These are phyloP conservation scores for Termitomyces sp. DNA, from an alignment of 768 basidiomycete genomes.

Conservation along the genomic window DNA sequence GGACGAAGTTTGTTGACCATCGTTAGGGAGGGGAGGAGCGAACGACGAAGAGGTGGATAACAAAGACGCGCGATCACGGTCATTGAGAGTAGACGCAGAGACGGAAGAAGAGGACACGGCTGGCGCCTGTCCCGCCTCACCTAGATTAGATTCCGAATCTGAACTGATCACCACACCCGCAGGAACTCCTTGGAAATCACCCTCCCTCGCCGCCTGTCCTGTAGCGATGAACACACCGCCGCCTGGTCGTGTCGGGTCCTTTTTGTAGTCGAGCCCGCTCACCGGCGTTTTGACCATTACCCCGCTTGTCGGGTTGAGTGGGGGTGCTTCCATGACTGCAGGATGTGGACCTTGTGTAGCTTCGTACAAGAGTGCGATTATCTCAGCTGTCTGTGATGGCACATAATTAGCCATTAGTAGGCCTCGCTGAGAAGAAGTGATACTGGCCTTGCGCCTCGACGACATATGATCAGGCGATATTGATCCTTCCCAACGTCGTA, in stretches of 20 bases:
- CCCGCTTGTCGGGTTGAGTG: conserved; percentile 76
- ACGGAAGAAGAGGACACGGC: conserved; percentile 15
- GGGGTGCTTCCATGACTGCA: conserved; percentile 45
- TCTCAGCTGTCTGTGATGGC: conserved; percentile 74
- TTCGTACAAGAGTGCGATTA: conserved; percentile 86
- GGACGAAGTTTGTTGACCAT: not conserved
- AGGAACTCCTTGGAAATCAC: conserved; percentile 48
- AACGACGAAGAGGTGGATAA: conserved; percentile 29
- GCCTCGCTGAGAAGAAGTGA: conserved; percentile 11
- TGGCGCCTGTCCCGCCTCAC: conserved; percentile 20
- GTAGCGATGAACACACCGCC: conserved; percentile 79
- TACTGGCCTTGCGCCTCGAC: conserved; percentile 75
- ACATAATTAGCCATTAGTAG: not conserved
- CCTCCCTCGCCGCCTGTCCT: conserved; percentile 35
- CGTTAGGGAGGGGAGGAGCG: conserved; percentile 25
- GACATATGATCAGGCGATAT: conserved; percentile 94
- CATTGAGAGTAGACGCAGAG: conserved; percentile 23
- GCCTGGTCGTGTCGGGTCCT: conserved; percentile 79
- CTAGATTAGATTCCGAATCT: conserved; percentile 40
- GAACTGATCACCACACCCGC: conserved; percentile 49
- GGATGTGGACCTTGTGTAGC: conserved; percentile 74
- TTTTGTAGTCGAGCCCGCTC: conserved; percentile 60
- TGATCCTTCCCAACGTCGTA: conserved; percentile 81
- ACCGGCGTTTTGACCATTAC: conserved; percentile 49
- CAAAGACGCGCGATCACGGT: conserved; percentile 27